These are phyloP conservation scores for Moniliophthora roreri DNA, from an alignment of 1,284 basidiomycete species.

Conservation along the genomic window DNA sequence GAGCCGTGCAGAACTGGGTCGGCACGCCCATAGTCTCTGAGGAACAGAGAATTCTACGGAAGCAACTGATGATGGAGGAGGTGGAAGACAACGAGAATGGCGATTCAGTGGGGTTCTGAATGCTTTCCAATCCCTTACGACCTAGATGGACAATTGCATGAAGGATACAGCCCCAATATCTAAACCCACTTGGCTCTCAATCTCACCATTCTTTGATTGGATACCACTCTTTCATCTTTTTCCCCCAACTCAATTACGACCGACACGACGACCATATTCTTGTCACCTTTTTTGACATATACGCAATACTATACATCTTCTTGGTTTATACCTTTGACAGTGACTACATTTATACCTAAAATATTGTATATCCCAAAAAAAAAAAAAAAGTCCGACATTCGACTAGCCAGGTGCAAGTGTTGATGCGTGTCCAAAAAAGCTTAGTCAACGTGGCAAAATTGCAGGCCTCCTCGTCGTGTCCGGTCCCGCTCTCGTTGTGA, in stretches of 20 bases:
- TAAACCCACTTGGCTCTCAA: too few species aligned
- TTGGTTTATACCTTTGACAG: not conserved
- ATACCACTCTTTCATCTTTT: too few species aligned
- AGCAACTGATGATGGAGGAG: conserved; percentile 30
- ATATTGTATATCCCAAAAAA: not conserved
- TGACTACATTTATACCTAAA: not conserved
- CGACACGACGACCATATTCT: not conserved
- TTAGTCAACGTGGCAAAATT: not conserved
- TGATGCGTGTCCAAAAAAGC: too few species aligned
- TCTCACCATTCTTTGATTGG: too few species aligned
- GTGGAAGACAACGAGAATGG: conserved; percentile 22
- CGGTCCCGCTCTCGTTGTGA: not conserved
- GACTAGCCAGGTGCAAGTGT: too few species aligned
- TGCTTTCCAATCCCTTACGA: too few species aligned
- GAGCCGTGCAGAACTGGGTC: conserved; percentile 15
- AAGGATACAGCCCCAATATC: too few species aligned
- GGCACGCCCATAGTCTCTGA: conserved; percentile 22
- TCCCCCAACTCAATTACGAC: not conserved
- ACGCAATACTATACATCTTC: too few species aligned
- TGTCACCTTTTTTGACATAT: too few species aligned
- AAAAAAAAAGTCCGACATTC: too few species aligned
- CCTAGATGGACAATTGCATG: too few species aligned
- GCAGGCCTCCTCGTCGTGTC: not conserved
- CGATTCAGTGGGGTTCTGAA: conserved; percentile 19
- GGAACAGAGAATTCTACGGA: conserved; percentile 26